A percentile compares a stretch with the other conserved stretches of the same genome.
Conservation (phyloP, 2,329 filamentous ascomycete species). For the Raffaelea arxii region DNA sequence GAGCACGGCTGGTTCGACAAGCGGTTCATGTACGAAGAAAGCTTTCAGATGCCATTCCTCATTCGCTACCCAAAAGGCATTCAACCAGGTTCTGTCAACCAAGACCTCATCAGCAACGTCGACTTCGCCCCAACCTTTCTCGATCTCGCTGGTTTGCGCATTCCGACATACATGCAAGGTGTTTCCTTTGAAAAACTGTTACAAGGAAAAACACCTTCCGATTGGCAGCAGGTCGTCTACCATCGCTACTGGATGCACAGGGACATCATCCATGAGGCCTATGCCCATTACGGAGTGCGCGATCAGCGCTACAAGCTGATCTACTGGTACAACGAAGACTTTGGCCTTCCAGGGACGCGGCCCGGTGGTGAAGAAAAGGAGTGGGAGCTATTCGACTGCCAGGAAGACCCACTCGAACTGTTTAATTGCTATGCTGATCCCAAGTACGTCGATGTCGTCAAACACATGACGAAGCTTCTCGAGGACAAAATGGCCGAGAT, state of each 20-base stretch:
- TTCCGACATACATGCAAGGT: conserved; percentile 43
- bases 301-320: conserved; percentile 45
- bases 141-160: conserved; percentile 29
- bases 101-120: conserved; percentile 32
- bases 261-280: conserved; percentile 37
- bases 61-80: conserved; percentile 35
- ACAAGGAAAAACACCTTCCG: conserved; percentile 19
- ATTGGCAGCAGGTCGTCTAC: conserved; percentile 43
- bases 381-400: conserved; percentile 45
- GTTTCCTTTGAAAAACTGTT: conserved; percentile 24
- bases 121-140: conserved; percentile 43
- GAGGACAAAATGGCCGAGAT: conserved; percentile 42
- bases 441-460: conserved; percentile 25
- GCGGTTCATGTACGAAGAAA: conserved; percentile 48
- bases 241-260: conserved; percentile 48
- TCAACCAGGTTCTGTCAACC: conserved; percentile 24
- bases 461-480: conserved; percentile 28
- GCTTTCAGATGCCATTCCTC: conserved; percentile 46
- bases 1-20: conserved; percentile 51
- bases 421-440: conserved; percentile 34
- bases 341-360: conserved; percentile 33
- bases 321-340: conserved; percentile 44
- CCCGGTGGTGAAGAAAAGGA: conserved; percentile 32
- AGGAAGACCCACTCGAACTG: conserved; percentile 38
- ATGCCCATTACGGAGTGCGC: conserved; percentile 42